phyloP scores from a whole-genome alignment of 225 moss, liverwort and hornwort species.

The Anthoceros angustus region DNA sequence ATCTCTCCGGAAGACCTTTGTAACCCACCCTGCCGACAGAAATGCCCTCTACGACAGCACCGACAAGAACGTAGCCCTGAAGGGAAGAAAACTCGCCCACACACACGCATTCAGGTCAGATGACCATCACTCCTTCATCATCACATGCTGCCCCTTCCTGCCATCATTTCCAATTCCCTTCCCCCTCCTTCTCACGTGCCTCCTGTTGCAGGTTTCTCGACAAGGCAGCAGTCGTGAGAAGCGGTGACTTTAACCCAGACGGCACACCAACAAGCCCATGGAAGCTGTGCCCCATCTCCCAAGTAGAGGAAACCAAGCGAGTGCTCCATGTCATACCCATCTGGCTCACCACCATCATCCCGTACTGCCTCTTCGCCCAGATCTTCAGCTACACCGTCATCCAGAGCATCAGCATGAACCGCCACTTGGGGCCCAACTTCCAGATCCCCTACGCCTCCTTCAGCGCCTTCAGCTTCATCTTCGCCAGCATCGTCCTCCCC shows the following conservation, averaged over 20 bases:
- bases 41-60: constrained; percentile 19
- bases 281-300: constrained; percentile 43
- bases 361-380: constrained; percentile 59
- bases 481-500: constrained; percentile 29
- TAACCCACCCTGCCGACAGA: constrained; percentile 8
- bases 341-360: constrained; percentile 46
- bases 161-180: not conserved
- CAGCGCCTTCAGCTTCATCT: constrained; percentile 33
- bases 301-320: constrained; percentile 78
- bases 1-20: constrained; percentile 29
- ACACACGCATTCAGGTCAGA: not conserved
- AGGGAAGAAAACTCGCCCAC: not conserved
- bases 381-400: constrained; percentile 59
- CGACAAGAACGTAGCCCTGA: not conserved
- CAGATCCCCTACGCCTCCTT: constrained; percentile 50
- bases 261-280: constrained; percentile 11
- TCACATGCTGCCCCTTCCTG: not conserved
- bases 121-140: not conserved
- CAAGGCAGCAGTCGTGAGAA: constrained; percentile 20
- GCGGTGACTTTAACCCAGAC: not conserved
- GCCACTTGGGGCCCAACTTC: constrained; percentile 39
- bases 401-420: constrained; percentile 54
- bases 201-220: constrained; percentile 30
- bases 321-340: constrained; percentile 46
- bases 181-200: not conserved